These are phyloP conservation scores for Hexamita inflata DNA, from an alignment of 208 protist species.

Conservation along the genomic window DNA sequence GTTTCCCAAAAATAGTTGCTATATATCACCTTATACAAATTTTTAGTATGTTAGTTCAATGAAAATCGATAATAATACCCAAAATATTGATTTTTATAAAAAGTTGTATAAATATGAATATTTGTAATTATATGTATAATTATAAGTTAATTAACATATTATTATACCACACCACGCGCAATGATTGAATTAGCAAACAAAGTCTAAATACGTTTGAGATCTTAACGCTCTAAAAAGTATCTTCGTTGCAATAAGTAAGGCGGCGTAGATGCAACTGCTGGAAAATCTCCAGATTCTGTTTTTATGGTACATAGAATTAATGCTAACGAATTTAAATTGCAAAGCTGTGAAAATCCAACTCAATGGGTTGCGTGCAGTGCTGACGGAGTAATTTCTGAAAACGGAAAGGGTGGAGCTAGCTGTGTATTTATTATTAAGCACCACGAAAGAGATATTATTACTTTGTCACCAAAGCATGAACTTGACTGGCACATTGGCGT, in stretches of 20 bases:
- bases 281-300: constrained; percentile 2
- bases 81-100: no score
- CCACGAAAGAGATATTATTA: neutral
- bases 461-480: neutral
- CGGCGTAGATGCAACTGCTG: neutral
- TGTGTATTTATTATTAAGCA: neutral
- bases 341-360: neutral
- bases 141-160: no score
- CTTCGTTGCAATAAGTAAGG: neutral
- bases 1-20: no score
- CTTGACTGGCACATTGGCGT: constrained; percentile 10
- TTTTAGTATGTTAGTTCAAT: no score
- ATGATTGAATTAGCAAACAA: constrained; percentile 18
- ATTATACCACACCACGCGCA: no score
- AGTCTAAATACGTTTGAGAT: neutral
- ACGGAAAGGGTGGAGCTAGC: neutral
- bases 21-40: no score
- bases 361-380: neutral
- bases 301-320: constrained; percentile 14
- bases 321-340: constrained; percentile 10
- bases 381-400: neutral
- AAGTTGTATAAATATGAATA: no score
- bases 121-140: no score
- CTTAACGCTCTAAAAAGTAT: neutral
- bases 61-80: no score